These are phyloP conservation scores for Pichia sp. DNA, from an alignment of 1,139 yeast genomes.

Conservation along the genomic window DNA sequence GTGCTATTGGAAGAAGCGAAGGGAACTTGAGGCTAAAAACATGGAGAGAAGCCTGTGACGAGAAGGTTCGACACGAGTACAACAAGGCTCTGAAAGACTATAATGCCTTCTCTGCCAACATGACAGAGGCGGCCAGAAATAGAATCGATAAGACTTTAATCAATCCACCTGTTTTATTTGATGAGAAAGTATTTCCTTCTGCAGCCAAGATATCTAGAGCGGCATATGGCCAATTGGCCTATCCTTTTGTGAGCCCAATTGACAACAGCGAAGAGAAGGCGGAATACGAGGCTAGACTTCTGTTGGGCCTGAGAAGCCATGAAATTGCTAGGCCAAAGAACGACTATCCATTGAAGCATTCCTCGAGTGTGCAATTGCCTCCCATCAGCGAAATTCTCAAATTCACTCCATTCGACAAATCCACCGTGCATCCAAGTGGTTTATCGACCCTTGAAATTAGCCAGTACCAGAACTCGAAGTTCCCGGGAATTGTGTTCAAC, in stretches of 20 bases:
- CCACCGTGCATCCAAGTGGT: constrained; percentile 22
- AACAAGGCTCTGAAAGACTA: constrained; percentile 27
- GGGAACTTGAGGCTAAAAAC: constrained; percentile 28
- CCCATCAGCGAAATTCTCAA: constrained; percentile 19
- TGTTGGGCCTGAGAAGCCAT: constrained; percentile 1
- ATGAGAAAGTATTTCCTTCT: constrained; percentile 12
- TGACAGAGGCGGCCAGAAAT: background rate
- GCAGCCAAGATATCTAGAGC: constrained; percentile 6
- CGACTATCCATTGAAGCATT: constrained; percentile 4
- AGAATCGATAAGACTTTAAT: background rate
- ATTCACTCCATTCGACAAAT: constrained; percentile 20
- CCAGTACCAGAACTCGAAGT: constrained; percentile 10
- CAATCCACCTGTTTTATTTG: constrained; percentile 7
- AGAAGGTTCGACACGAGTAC: constrained; percentile 29
- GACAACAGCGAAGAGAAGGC: constrained; percentile 29
- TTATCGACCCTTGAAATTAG: constrained; percentile 14
- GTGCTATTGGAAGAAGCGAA: constrained; percentile 22
- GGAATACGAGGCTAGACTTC: constrained; percentile 2
- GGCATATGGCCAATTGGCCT: constrained; percentile 2
- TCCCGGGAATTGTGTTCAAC: constrained; percentile 8
- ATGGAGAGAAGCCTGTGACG: constrained; percentile 32
- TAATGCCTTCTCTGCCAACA: constrained; percentile 24
- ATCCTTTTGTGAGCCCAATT: constrained; percentile 10
- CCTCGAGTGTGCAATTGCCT: constrained; percentile 14
- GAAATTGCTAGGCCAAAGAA: background rate